Evolutionary conservation across 768 basidiomycete species (phyloP), one percentile per base, ranked within the genome.

Genomic region (Boletus edulis): DNA sequence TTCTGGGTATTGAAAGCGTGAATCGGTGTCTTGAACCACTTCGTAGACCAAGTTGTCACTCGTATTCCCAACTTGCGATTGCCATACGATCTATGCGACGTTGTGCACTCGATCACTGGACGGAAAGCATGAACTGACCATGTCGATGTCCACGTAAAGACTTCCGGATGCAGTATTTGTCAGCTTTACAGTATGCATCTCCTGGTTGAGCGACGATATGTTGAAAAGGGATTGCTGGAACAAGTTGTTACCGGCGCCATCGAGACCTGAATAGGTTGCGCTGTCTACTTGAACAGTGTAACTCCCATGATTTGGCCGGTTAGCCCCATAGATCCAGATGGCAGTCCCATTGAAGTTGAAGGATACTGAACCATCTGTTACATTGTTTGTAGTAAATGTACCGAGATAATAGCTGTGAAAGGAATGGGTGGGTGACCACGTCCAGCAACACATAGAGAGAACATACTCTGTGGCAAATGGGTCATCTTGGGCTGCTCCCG

Each of bases 341-440:
- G 71, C 74, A 12, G 75, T 80, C 15, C 82, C 82, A 41, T 78
- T 78, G 70, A 82, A 83, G 27, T 62, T 54, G 58, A 82, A 76
- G 0, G 69, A 71, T 7, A 69, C 73, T 22, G 56, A 58, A 5
- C 76, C 77, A 10, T 68, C 63, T 32, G 60, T 57, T 0, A 58
- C 62, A n/a, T 71, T 64, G 6, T 79, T 78, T 5, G 55, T 65
- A 55, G 69, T 75, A 52, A 76, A 81, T 38, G 72, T 77, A 44
- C 72, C 72, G 3, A 66, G 64, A 20, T 70, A 71, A 47, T 77
- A 77, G 55, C 76, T 77, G 22, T 31, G 13, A n/a, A 20, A 15
- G 20, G 10, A 11, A 49, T 49, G 20, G 24, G 37, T 45, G n/a
- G 27, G 43, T 40, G 14, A 29, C 8, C 1, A 31, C 3, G 32